Evolutionary conservation across 257 asterid species (phyloP).

Genomic region (Parsonsia alboflavescens): DNA sequence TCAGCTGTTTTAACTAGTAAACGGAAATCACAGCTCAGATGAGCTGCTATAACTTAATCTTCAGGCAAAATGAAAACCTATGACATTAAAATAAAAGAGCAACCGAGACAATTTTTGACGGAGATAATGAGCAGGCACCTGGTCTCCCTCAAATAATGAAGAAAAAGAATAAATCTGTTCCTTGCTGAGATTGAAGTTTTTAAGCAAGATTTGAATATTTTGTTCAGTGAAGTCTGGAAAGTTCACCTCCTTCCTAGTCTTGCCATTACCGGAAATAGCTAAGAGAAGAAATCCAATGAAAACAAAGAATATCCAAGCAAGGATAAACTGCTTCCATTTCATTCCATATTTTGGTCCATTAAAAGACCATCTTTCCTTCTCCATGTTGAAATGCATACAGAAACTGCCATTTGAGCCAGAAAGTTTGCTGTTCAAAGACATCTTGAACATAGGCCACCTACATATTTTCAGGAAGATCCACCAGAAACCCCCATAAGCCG

Average conservation of each 20-base stretch:
- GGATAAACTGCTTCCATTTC: slow-evolving; percentile 35
- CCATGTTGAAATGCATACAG: slow-evolving; percentile 30
- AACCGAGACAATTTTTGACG: not conserved
- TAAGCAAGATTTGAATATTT: slow-evolving; percentile 25
- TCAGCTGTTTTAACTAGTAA: not conserved
- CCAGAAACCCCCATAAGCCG: slow-evolving; percentile 27
- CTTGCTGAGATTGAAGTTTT: slow-evolving; percentile 47
- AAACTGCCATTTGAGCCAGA: slow-evolving; percentile 31
- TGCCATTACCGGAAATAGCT: slow-evolving; percentile 20
- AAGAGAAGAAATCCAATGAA: slow-evolving; percentile 29
- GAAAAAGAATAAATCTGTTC: slow-evolving; percentile 40
- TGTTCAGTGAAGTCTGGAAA: slow-evolving; percentile 26
- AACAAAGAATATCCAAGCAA: slow-evolving; percentile 34
- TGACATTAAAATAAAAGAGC: not conserved
- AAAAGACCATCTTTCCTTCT: slow-evolving; percentile 29
- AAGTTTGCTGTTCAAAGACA: slow-evolving; percentile 42
- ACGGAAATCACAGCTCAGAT: not conserved
- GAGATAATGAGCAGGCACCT: slow-evolving; percentile 25
- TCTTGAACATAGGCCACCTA: slow-evolving; percentile 42
- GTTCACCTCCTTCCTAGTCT: slow-evolving; percentile 24
- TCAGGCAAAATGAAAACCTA: not conserved
- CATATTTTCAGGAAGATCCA: slow-evolving; percentile 27
- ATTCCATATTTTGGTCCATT: slow-evolving; percentile 30
- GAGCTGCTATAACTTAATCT: not conserved
- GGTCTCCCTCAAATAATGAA: slow-evolving; percentile 28